These are phyloP conservation scores for Casuarina glauca DNA, from an alignment of 306 rosid species.

Conservation along the genomic window DNA sequence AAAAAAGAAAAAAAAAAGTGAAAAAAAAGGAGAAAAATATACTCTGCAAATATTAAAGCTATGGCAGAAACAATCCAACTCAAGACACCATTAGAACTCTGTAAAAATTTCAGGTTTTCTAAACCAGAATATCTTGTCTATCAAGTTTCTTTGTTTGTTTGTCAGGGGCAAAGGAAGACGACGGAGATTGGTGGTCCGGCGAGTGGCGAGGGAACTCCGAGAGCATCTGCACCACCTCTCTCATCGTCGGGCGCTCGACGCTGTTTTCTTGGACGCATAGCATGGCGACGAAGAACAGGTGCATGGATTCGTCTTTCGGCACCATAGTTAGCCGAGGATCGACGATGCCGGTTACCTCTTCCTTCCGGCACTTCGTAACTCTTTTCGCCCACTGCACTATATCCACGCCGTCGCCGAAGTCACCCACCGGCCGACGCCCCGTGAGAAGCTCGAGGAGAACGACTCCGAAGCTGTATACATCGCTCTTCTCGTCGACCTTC, in stretches of 20 bases:
- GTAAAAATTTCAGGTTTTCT: neutral
- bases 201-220: slow-evolving; percentile 55
- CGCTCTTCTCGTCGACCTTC: slow-evolving; percentile 81
- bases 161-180: slow-evolving; percentile 27
- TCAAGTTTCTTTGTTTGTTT: slow-evolving; percentile 18
- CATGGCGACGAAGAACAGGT: slow-evolving; percentile 68
- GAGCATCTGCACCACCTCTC: slow-evolving; percentile 90
- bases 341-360: slow-evolving; percentile 42
- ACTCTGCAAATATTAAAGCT: slow-evolving; percentile 15
- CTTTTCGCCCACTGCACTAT: slow-evolving; percentile 79
- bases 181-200: slow-evolving; percentile 35
- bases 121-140: slow-evolving; percentile 53
- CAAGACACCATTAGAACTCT: slow-evolving; percentile 14
- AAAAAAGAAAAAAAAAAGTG: too few relatives aligned
- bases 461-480: slow-evolving; percentile 78
- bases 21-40: neutral
- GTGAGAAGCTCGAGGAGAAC: slow-evolving; percentile 75
- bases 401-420: slow-evolving; percentile 71
- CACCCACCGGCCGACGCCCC: slow-evolving; percentile 72
- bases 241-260: slow-evolving; percentile 83
- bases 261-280: slow-evolving; percentile 71
- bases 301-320: slow-evolving; percentile 69
- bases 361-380: slow-evolving; percentile 42
- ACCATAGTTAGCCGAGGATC: slow-evolving; percentile 47
- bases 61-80: slow-evolving; percentile 25